phyloP scores from a whole-genome alignment of 2,329 filamentous ascomycete species.

The Hypoxylon sp. region DNA sequence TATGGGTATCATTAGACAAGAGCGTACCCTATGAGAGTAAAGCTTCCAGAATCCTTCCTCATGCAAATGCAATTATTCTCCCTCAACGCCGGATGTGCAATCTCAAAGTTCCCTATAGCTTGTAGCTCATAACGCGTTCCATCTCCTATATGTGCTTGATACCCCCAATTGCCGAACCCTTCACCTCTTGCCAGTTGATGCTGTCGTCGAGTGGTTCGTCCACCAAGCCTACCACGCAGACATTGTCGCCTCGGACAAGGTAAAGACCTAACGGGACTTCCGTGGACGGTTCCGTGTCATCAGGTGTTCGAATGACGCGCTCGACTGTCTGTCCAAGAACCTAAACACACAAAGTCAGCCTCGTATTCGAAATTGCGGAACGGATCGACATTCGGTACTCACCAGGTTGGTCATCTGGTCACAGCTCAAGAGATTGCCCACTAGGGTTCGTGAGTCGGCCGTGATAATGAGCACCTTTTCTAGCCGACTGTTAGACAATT shows the following conservation, averaged over 20 bases:
- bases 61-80: constrained; percentile 42
- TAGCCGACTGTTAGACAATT: constrained; percentile 59
- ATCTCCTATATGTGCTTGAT: constrained; percentile 77
- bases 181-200: constrained; percentile 94
- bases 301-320: constrained; percentile 87
- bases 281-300: constrained; percentile 84
- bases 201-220: constrained; percentile 90
- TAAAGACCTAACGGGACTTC: constrained; percentile 90
- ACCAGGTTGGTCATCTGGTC: constrained; percentile 93
- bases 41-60: constrained; percentile 38
- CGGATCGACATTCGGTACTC: constrained; percentile 44
- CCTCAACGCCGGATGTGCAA: constrained; percentile 53
- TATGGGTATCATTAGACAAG: constrained; percentile 53
- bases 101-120: constrained; percentile 15
- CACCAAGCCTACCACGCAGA: constrained; percentile 88
- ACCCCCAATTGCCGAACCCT: constrained; percentile 83
- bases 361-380: background rate
- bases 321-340: constrained; percentile 87
- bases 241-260: constrained; percentile 93
- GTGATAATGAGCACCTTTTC: constrained; percentile 95
- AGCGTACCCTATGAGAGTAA: constrained; percentile 52
- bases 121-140: constrained; percentile 3
- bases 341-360: constrained; percentile 53
- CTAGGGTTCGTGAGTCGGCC: constrained; percentile 87
- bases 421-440: constrained; percentile 85